Conservation (phyloP, 768 basidiomycete genomes). For the Suillus fuscotomentosus region DNA sequence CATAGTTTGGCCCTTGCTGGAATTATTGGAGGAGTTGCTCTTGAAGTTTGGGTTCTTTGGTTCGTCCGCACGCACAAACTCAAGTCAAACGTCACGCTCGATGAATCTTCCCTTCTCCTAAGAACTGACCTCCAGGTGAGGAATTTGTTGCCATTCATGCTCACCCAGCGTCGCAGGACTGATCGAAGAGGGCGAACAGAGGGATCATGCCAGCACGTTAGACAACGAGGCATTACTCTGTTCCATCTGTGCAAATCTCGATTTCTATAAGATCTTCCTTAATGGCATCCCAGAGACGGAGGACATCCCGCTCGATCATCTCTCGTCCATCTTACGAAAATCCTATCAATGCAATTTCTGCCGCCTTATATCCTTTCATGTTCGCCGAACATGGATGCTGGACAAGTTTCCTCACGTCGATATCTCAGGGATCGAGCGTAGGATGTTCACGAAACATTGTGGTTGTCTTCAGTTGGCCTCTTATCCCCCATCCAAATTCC, state of each 20-base stretch:
- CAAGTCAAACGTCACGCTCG: neutral
- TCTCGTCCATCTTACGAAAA: constrained; percentile 7
- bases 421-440: constrained; percentile 2
- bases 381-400: constrained; percentile 3
- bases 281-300: neutral
- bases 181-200: neutral
- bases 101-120: neutral
- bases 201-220: neutral
- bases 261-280: constrained; percentile 4
- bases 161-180: neutral
- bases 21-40: neutral
- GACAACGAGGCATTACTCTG: constrained; percentile 1
- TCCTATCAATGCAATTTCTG: constrained; percentile 5
- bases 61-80: neutral
- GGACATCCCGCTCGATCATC: neutral
- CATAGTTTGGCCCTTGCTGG: neutral
- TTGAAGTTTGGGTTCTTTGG: neutral
- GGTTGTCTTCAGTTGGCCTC: neutral
- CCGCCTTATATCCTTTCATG: constrained; percentile 3
- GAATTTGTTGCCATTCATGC: neutral
- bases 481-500: neutral
- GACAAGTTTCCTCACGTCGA: constrained; percentile 4
- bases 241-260: constrained; percentile 4
- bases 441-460: neutral
- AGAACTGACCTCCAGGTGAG: neutral